Base-by-base conservation (phyloP, 1,284 basidiomycete genomes). In the Ganoderma leucocontextum region DNA sequence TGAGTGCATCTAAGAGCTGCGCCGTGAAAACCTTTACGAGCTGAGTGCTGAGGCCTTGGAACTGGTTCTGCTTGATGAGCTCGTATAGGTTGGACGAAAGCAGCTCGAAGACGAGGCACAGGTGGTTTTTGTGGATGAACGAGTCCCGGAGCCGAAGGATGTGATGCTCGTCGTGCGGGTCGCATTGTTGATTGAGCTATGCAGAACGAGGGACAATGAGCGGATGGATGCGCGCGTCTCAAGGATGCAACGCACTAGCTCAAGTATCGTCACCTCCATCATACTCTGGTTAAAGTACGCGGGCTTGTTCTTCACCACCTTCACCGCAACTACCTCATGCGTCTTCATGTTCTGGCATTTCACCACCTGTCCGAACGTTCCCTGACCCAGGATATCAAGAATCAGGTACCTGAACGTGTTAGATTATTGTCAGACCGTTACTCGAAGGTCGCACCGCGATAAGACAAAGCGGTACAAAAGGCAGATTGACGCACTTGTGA, bases 281-380 rank as follows among this genome's bases (percentile, higher is more conserved):
- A 98, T 99, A 82, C 94, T 96, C 84, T 99, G 97, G 79, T 99
- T 98, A 81, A 98, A 97, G 83, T 99, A 99, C 0, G 97, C 97
- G 2, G 97, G 97, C 82, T 99, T 99, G 82, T 99, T 99, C 86
- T 99, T 99, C 77, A 99, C 96, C 19, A 99, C 98, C 82, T 99
- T 99, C 71, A 99, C 97, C 17, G 98, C 98, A 55, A 98, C 95
- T 63, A 99, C 95, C 80, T 98, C 97, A 80, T 99, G 96, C 47
- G 95, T 99, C 82, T 97, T 95, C 93, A 99, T 97, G 79, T 99
- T 98, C 81, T 99, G 98, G 79, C 98, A 99, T 81, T 99, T 99
- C 78, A 99, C 98, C 36, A 99, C 97, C 80, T 99, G 97, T 2
- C 98, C 97, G 76, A 99, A 99, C 3, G 97, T 99, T 42, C 97